Evolutionary conservation across 495 filamentous ascomycete species (phyloP), one percentile per base, ranked within the genome.

Genomic region (Talaromyces nanjingensis): DNA sequence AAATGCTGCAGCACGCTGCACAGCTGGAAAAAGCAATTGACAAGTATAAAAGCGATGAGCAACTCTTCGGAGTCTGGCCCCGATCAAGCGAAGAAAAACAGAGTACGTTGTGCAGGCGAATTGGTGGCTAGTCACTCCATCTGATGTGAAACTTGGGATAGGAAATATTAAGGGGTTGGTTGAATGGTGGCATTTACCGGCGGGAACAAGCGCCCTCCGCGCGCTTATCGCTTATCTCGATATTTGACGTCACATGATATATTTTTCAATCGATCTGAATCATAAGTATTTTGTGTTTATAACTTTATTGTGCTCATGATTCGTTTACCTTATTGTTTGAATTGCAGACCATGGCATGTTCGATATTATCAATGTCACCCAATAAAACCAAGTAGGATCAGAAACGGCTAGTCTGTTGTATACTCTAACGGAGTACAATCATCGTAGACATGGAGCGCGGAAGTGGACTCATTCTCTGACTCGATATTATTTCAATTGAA

Each of bases 151-250:
- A 59, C 14, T n/a, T 34, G 29, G 56, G 31, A 9, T 16, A 12
- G 11, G 24, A 14, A 55, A 27, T 55, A 24, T 59, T 59, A 59
- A 59, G 31, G 56, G 56, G 56, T 25, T 59, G 56, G 56, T 12
- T 25, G 56, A 53, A 42, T 39, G 62, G 69, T 65, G 65, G 61
- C 64, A 64, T 66, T 54, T 60, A 60, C 63, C 57, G 63, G 55
- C 59, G 53, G 55, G 58, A 60, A 63, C 72, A 77, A 73, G 72
- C 75, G 75, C 76, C 71, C 71, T 76, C 71, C 73, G 76, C 77
- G 77, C 77, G 77, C 68, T 68, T 79, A 73, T 69, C 64, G 60
- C 39, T 53, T 62, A 53, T 52, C 42, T 14, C 7, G 6, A 6
- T 11, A 49, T 37, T 47, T 53, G 60, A 42, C 53, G 27, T 62